These are phyloP conservation scores for Abortiporus biennis DNA, from an alignment of 1,284 basidiomycete genomes.

Conservation along the genomic window DNA sequence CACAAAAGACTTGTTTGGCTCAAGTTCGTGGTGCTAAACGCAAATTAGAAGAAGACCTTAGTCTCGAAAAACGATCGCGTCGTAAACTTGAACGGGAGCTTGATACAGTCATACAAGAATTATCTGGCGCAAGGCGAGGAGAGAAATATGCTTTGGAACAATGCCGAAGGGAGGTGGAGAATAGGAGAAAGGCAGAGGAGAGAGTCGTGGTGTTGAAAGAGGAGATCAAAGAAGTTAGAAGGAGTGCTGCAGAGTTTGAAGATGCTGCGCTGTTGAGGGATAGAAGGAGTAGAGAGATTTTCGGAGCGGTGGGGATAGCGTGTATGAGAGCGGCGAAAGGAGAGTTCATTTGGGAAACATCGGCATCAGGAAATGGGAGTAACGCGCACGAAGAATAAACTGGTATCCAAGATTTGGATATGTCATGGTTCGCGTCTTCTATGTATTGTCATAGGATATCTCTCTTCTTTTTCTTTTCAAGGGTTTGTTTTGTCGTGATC, in stretches of 20 bases:
- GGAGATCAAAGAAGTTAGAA: conserved; percentile 8
- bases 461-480: not conserved
- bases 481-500: not conserved
- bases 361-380: not conserved
- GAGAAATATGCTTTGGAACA: conserved; percentile 33
- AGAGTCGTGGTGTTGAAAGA: conserved; percentile 17
- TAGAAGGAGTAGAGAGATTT: conserved; percentile 16
- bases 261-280: conserved; percentile 14
- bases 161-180: conserved; percentile 33
- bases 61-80: conserved; percentile 33
- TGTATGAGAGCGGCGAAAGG: conserved; percentile 19
- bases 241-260: conserved; percentile 9
- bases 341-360: conserved; percentile 5
- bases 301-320: conserved; percentile 15
- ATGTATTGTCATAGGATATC: not conserved
- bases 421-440: not conserved
- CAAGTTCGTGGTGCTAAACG: conserved; percentile 36
- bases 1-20: conserved; percentile 24
- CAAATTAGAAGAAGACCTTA: conserved; percentile 38
- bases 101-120: conserved; percentile 29
- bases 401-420: not conserved
- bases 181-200: conserved; percentile 33
- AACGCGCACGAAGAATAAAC: not conserved
- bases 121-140: conserved; percentile 27
- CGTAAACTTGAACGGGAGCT: conserved; percentile 36